A percentile compares a stretch with the other conserved stretches of the same genome.
These are phyloP conservation scores for Metschnikowia drakensbergensis DNA, from an alignment of 805 yeast species.

Conservation along the genomic window DNA sequence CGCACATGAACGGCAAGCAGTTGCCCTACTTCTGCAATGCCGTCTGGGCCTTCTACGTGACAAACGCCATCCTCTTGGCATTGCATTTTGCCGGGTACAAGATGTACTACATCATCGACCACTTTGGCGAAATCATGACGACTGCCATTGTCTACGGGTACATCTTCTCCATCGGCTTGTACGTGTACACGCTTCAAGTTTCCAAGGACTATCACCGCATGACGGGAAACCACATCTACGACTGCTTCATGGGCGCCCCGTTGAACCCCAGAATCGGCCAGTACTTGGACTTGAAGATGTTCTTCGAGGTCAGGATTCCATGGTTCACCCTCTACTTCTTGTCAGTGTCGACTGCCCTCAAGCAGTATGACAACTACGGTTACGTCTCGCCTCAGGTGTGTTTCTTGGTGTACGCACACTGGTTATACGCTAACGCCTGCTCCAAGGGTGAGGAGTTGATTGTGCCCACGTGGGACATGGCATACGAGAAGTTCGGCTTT, in stretches of 20 bases:
- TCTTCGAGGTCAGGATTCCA: slow-evolving; percentile 94
- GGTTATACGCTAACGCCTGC: slow-evolving; percentile 95
- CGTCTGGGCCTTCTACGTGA: slow-evolving; percentile 72
- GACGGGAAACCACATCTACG: slow-evolving; percentile 89
- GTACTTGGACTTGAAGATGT: slow-evolving; percentile 86
- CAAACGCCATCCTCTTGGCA: slow-evolving; percentile 52
- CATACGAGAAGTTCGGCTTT: slow-evolving; percentile 98
- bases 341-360: slow-evolving; percentile 66
- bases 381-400: slow-evolving; percentile 70
- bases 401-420: slow-evolving; percentile 76
- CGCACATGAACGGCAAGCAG: slow-evolving; percentile 73
- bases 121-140: slow-evolving; percentile 90
- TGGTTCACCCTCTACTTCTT: slow-evolving; percentile 89
- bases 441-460: slow-evolving; percentile 96
- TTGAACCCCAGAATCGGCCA: slow-evolving; percentile 93
- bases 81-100: slow-evolving; percentile 78
- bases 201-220: slow-evolving; percentile 80
- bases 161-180: slow-evolving; percentile 61
- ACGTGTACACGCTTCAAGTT: slow-evolving; percentile 59
- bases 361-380: slow-evolving; percentile 82
- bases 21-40: slow-evolving; percentile 95
- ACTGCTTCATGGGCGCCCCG: slow-evolving; percentile 96
- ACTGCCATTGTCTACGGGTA: slow-evolving; percentile 83
- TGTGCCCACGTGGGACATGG: slow-evolving; percentile 99
- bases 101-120: slow-evolving; percentile 69